phyloP scores from a whole-genome alignment of 768 basidiomycete genomes.

The Lenzites betulinus region DNA sequence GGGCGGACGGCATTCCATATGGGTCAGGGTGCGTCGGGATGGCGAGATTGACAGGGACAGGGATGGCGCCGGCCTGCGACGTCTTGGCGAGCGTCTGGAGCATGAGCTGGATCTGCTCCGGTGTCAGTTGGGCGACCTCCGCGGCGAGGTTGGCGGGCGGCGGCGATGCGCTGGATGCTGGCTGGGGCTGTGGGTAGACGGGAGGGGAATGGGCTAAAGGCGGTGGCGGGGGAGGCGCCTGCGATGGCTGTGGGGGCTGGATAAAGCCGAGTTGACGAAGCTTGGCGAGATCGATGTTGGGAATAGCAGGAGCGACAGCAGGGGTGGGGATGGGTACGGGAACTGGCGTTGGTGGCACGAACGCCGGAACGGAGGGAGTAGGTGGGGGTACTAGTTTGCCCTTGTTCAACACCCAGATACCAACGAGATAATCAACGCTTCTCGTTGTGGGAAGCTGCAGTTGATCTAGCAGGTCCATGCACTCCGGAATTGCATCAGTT shows the following conservation, averaged over 20 bases:
- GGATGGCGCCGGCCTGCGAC: constrained; percentile 27
- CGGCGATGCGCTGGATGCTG: constrained; percentile 21
- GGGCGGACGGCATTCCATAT: constrained; percentile 28
- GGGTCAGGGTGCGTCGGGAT: constrained; percentile 30
- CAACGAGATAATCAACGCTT: constrained; percentile 67
- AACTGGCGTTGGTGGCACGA: constrained; percentile 18
- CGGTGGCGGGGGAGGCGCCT: background rate
- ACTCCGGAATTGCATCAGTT: constrained; percentile 74
- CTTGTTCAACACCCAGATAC: constrained; percentile 84
- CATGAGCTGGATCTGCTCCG: constrained; percentile 74
- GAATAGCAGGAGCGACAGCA: constrained; percentile 4
- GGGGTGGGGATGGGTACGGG: constrained; percentile 14
- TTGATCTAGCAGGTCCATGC: constrained; percentile 79
- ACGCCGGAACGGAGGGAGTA: background rate
- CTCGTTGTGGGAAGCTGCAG: constrained; percentile 67
- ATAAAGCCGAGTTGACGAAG: constrained; percentile 19
- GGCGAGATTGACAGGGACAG: constrained; percentile 29
- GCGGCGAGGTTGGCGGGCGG: constrained; percentile 51
- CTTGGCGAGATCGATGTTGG: constrained; percentile 14
- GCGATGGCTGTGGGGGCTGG: constrained; percentile 1
- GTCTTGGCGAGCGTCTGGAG: constrained; percentile 55
- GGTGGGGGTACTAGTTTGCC: constrained; percentile 60
- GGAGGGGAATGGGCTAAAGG: background rate
- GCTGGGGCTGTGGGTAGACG: constrained; percentile 4
- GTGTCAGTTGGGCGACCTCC: constrained; percentile 72